These are phyloP conservation scores for Glycine soja DNA, from an alignment of 306 rosid species.

Conservation along the genomic window DNA sequence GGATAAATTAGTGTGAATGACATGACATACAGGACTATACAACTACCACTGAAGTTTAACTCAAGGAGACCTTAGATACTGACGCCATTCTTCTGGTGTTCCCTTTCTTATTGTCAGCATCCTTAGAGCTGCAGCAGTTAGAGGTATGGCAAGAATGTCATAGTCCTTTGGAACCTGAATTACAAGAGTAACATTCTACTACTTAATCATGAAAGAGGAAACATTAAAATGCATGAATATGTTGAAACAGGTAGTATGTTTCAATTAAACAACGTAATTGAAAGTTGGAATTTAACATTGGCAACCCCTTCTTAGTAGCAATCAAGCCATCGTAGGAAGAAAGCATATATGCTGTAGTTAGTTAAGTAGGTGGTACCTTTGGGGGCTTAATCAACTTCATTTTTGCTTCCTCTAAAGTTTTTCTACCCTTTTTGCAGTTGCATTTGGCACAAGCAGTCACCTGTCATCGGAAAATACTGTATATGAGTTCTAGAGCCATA, in stretches of 20 bases:
- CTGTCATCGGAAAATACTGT: slow-evolving; percentile 55
- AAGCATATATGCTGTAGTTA: slow-evolving; percentile 20
- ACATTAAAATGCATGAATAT: slow-evolving; percentile 21
- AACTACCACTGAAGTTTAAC: slow-evolving; percentile 22
- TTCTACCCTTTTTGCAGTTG: slow-evolving; percentile 88
- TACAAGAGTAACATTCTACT: slow-evolving; percentile 32
- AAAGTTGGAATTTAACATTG: slow-evolving; percentile 23
- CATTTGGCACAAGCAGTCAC: slow-evolving; percentile 90
- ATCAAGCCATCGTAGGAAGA: slow-evolving; percentile 21
- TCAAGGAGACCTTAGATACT: slow-evolving; percentile 70
- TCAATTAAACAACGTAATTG: slow-evolving; percentile 22
- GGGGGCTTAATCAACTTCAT: slow-evolving; percentile 83
- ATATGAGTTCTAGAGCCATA: slow-evolving; percentile 17
- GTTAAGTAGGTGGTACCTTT: slow-evolving; percentile 65
- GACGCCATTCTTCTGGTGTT: slow-evolving; percentile 96
- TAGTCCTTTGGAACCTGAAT: slow-evolving; percentile 90
- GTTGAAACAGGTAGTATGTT: slow-evolving; percentile 33
- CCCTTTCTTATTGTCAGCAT: slow-evolving; percentile 77
- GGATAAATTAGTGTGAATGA: slow-evolving; percentile 15
- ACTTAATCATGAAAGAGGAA: slow-evolving; percentile 16
- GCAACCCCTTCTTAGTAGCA: slow-evolving; percentile 16
- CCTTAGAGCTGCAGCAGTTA: slow-evolving; percentile 80
- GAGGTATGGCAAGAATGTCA: slow-evolving; percentile 91
- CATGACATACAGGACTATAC: slow-evolving; percentile 33
- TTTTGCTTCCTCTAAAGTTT: slow-evolving; percentile 80